Percentiles rank a stretch among this genome's conserved stretches.
Conservation (phyloP, 306 rosid genomes). For the Gillenia trifoliata region DNA sequence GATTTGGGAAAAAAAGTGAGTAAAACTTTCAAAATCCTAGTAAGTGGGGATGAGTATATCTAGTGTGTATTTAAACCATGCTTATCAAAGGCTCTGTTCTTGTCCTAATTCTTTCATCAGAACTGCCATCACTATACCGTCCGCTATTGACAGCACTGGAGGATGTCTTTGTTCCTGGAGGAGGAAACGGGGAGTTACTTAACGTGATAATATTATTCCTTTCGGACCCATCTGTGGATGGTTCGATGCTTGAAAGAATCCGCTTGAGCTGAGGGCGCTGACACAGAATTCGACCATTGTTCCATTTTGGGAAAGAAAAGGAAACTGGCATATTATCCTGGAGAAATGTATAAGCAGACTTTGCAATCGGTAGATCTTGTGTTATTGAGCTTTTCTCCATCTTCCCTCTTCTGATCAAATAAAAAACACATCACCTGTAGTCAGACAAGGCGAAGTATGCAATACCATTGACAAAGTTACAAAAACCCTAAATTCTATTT, state of each 20-base stretch:
- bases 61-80: conserved; percentile 45
- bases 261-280: conserved; percentile 69
- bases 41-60: background rate
- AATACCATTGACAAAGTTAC: background rate
- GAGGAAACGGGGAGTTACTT: conserved; percentile 45
- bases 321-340: conserved; percentile 56
- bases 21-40: conserved; percentile 4
- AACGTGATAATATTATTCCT: conserved; percentile 44
- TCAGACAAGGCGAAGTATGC: background rate
- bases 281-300: conserved; percentile 86
- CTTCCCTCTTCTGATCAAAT: conserved; percentile 63
- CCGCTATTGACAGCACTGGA: conserved; percentile 35
- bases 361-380: conserved; percentile 61
- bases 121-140: conserved; percentile 41
- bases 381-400: conserved; percentile 55
- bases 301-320: conserved; percentile 74
- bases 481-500: background rate
- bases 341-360: conserved; percentile 69
- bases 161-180: conserved; percentile 40
- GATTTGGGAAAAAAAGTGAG: background rate
- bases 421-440: conserved; percentile 17
- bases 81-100: conserved; percentile 67
- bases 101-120: conserved; percentile 42
- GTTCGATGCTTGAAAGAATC: conserved; percentile 48
- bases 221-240: conserved; percentile 44